These are phyloP conservation scores for Populus pruinosa DNA, from an alignment of 345 rosid genomes.

Conservation along the genomic window DNA sequence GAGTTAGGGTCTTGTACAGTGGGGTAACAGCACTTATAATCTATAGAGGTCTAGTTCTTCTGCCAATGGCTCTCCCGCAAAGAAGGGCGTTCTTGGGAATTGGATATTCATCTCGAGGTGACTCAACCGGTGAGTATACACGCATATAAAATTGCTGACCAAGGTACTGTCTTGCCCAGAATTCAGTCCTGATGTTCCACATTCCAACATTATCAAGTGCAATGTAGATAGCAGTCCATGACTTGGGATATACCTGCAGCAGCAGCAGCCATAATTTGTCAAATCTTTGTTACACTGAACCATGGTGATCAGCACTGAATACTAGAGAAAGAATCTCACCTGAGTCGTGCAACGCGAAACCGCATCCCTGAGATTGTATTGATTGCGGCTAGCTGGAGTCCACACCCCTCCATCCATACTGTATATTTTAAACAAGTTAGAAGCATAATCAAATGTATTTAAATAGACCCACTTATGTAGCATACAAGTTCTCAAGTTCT, in stretches of 20 bases:
- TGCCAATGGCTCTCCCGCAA: constrained; percentile 33
- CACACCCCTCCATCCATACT: constrained; percentile 80
- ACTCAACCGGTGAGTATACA: constrained; percentile 25
- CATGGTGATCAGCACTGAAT: background rate
- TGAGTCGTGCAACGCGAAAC: constrained; percentile 56
- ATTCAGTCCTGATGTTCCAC: constrained; percentile 44
- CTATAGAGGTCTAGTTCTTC: constrained; percentile 21
- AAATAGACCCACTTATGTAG: background rate
- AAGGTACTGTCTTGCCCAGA: constrained; percentile 41
- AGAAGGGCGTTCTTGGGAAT: constrained; percentile 41
- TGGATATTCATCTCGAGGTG: constrained; percentile 29
- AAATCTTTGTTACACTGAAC: background rate
- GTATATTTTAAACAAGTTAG: constrained; percentile 7
- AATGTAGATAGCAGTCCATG: constrained; percentile 38
- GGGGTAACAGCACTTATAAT: background rate
- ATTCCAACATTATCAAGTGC: constrained; percentile 47
- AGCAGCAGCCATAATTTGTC: background rate
- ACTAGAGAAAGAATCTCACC: constrained; percentile 1
- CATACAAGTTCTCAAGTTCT: background rate
- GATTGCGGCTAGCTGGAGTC: constrained; percentile 53
- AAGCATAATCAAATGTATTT: background rate
- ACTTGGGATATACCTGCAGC: constrained; percentile 41
- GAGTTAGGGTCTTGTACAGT: constrained; percentile 10
- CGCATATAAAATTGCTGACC: constrained; percentile 44
- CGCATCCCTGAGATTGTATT: constrained; percentile 78